Base-by-base conservation (phyloP, 2,329 filamentous ascomycete species). In the Apiospora hydei region DNA sequence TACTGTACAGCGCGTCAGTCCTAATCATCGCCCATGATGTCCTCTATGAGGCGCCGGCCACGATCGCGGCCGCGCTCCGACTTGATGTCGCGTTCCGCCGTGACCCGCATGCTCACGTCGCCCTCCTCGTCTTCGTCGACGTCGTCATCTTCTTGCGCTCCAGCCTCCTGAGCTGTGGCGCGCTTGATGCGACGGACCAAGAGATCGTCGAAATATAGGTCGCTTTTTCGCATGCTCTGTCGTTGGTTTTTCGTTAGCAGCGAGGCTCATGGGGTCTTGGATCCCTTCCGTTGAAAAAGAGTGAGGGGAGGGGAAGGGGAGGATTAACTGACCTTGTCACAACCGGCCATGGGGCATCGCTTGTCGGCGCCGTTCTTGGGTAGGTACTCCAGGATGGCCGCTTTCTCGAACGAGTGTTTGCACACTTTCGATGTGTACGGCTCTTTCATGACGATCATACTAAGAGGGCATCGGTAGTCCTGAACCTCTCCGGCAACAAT, bases 341-440 rank as follows among this genome's bases (percentile, higher is more conserved):
- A 95, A 1, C 92, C 92, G 2, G 87, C 82, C 72, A 90, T 87
- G 0, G 92, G 92, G 78, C 93, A 95, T 70, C 87, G 84, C 75
- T 82, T 70, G 69, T 77, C 72, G 75, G 77, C n/a, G 66, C 68
- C 30, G 75, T 73, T 71, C n/a, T 30, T 41, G 11, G 57, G 57
- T 41, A 85, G 85, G 79, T 85, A 91, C 61, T 89, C 87, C 34
- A 88, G 72, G 51, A 95, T 91, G 0, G 89, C 89, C 1, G 80
- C 77, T 80, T 89, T 91, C 78, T 95, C 92, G 78, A 94, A 95
- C 0, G 88, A 91, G 80, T 95, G 93, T 71, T 88, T 90, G 83
- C 93, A 95, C 75, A 89, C 88, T 18, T 79, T 83, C 76, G 89
- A 93, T 71, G 88, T 93, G 77, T 89, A 90, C 0, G 93, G 93